Evolutionary conservation across 176 grass and related monocot species (phyloP), one percentile per base, ranked within the genome.

Genomic region (Leersia perrieri): DNA sequence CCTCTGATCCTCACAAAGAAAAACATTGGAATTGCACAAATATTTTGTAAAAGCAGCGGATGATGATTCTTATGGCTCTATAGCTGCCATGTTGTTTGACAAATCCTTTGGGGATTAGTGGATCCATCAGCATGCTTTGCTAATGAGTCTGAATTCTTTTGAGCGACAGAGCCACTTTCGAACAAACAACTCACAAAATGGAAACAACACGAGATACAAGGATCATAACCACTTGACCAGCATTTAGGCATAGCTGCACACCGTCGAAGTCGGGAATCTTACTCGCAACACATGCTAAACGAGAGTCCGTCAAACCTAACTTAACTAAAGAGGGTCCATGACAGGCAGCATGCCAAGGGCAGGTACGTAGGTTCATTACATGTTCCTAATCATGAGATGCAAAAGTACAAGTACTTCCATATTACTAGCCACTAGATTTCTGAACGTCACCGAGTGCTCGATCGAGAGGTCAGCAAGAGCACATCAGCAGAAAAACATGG

Each of bases 401-500:
- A 57, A 57, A 57, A 57, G 51, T 22, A 23, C 51, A n/a, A 57
- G 22, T 9, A 57, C 2, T 42, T 39, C 15, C 32, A 9, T 32
- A 30, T 0, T n/a, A 10, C 62, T 14, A 1, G 0, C 1, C 12
- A 27, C 68, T 58, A 7, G 57, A 73, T 9, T 9, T 13, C 13
- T 27, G 1, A 35, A 57, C 9, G 20, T 49, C 6, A 18, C 5
- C 6, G 15, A 57, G 30, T 31, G 3, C n/a, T 55, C 47, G 15
- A 7, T 55, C 71, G 7, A 27, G 15, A 36, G 27, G 6, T 13
- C 16, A n/a, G n/a, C n/a, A n/a, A n/a, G n/a, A n/a, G 31, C 66
- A 25, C n/a, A 30, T 87, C 75, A 97, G 55, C 95, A 98, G 80
- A 98, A 98, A 84, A 98, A 98, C 92, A 98, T 98, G 15, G 92